Evolutionary conservation across 495 filamentous ascomycete genomes (phyloP), one percentile per base, ranked within the genome.

Genomic region (Physcia stellaris): DNA sequence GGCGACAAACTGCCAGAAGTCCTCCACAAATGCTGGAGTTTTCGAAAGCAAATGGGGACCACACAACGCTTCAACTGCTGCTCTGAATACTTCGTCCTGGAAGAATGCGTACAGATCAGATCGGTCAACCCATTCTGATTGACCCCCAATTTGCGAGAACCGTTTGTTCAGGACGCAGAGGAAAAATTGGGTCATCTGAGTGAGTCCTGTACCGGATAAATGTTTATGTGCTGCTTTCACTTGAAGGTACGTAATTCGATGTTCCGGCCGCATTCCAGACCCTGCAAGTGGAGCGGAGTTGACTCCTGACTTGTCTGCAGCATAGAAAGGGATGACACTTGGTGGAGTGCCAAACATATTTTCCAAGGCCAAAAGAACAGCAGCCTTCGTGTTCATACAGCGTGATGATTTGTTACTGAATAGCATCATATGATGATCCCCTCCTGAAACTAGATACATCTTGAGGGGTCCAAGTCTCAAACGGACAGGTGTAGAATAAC

Each of bases 61-160:
- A 40, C 40, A 50, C 12, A 61, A 24, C 3, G 54, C 33, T 12
- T 32, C 29, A 18, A 41, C 40, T 2, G 48, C 34, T 9, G 56
- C 48, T 19, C 30, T 35, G 40, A 59, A 55, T 27, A 55, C 47
- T 1, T 37, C 13, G 10, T 36, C 17, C 28, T 49, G 41, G 18
- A 61, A 21, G 38, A 61, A 48, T 17, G 16, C 22, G 39, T 48
- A 56, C 10, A 61, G 30, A 37, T 47, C 48, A 13, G 45, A 11
- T 18, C 10, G 5, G 20, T 42, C 20, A 34, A 37, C 21, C 34
- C 37, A 24, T n/a, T 38, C 29, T 46, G 17, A 41, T 47, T 48
- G 4, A 17, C 30, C 13, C 21, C 24, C 4, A 16, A 35, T 37
- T 46, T 26, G 19, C 35, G 39, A 21, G 47, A 50, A 16, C 31